Conservation (phyloP, 306 rosid species). For the Spatholobus suberectus region DNA sequence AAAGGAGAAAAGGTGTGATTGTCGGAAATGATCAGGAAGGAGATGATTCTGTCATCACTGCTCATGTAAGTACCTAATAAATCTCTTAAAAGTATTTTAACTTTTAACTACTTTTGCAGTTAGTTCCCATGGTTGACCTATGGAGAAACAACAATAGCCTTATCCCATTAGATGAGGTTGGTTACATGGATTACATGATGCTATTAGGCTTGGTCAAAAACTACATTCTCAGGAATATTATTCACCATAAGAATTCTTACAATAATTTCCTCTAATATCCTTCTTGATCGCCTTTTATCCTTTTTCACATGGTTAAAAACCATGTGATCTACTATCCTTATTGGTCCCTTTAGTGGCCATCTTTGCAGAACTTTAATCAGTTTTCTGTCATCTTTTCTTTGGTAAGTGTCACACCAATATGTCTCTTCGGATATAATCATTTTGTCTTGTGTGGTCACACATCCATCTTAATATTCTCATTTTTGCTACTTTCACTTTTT, state of each 20-base stretch:
- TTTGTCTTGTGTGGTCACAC: background rate
- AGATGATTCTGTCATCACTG: constrained; percentile 91
- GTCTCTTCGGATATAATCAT: background rate
- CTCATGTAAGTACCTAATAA: constrained; percentile 64
- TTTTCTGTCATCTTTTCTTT: background rate
- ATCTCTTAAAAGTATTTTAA: background rate
- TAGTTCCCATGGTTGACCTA: background rate
- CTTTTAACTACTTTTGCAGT: background rate
- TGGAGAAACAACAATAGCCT: background rate
- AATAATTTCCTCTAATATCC: background rate
- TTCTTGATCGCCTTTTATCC: background rate
- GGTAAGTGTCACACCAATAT: background rate
- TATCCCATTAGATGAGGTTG: background rate
- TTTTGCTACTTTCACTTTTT: background rate
- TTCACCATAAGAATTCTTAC: background rate
- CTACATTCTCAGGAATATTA: background rate
- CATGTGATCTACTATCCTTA: background rate
- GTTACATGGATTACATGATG: background rate
- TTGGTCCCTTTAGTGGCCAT: background rate
- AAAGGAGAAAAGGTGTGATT: constrained; percentile 92
- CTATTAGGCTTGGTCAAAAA: background rate
- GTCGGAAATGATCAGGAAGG: constrained; percentile 99
- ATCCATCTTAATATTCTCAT: background rate
- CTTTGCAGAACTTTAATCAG: background rate
- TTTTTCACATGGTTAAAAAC: background rate